Evolutionary conservation across 164 flowering plant genomes (phyloP), one percentile per base, ranked within the genome.

Genomic region (Brasenia schreberi): DNA sequence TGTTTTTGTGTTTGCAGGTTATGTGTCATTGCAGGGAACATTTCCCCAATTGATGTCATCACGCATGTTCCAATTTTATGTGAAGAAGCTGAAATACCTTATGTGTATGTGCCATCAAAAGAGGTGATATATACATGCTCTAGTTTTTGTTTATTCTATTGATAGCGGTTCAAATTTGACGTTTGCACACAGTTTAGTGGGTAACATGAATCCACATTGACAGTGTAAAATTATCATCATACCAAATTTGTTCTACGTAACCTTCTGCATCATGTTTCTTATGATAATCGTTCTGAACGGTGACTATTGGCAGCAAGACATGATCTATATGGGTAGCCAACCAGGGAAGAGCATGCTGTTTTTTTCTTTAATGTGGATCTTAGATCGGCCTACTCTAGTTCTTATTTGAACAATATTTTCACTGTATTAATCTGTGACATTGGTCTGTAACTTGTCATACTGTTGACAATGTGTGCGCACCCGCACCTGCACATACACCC

Each of bases 21-120:
- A 44, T 93, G 98, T 72, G 84, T 93, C 60, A 87, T 92, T 23
- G 96, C 98, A 42, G 98, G 98, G 61, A 90, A 93, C 79, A 90
- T 93, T 63, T 86, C 94, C 33, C 96, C 97, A 17, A 93, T 90
- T 67, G 98, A 93, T 69, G 97, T 93, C 33, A 93, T 93, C 68
- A 90, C 98, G 65, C 98, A 89, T 77, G 82, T 92, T 64, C 98
- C 98, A 62, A 75, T 92, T 67, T 72, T 93, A 71, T 93, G 97
- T 67, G 98, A 93, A 76, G 98, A 90, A 70, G 69, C 87, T 72
- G 93, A 86, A 2, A 82, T 93, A 65, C 97, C 97, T 43, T 93
- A 93, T 65, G 56, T 90, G 2, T 93, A 88, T 74, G 96, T 93
- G 59, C 82, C 88, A 39, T 85, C 98, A n/a, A 93, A 90, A 80